These are phyloP conservation scores for Rusavskia elegans DNA, from an alignment of 495 filamentous ascomycete species.

Conservation along the genomic window DNA sequence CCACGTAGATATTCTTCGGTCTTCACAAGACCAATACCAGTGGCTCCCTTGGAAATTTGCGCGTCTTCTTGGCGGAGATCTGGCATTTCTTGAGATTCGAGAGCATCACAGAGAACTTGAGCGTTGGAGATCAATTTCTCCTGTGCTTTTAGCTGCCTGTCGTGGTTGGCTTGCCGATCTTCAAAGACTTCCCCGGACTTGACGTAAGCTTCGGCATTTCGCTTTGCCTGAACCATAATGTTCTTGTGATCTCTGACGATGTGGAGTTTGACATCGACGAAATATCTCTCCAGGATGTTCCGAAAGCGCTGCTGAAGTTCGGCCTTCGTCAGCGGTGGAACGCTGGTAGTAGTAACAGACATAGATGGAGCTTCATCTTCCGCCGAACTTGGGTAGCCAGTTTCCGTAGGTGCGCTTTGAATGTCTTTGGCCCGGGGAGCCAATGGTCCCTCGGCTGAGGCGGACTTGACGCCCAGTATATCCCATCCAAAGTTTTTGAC, in stretches of 20 bases:
- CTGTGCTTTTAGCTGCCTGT: constrained; percentile 79
- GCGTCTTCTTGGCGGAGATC: constrained; percentile 73
- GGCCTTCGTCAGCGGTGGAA: constrained; percentile 54
- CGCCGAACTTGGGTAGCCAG: constrained; percentile 23
- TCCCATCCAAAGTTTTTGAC: constrained; percentile 97
- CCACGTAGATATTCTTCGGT: constrained; percentile 84
- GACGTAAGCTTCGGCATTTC: constrained; percentile 95
- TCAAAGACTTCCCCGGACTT: constrained; percentile 98
- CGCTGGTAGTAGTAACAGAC: constrained; percentile 27
- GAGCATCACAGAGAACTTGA: constrained; percentile 72
- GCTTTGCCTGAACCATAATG: constrained; percentile 64
- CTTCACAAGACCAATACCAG: constrained; percentile 83
- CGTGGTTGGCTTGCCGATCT: constrained; percentile 88
- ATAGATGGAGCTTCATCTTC: constrained; percentile 18
- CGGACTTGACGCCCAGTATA: constrained; percentile 59
- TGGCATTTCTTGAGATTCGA: constrained; percentile 82
- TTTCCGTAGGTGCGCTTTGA: constrained; percentile 29
- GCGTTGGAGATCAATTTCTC: constrained; percentile 85
- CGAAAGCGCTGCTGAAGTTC: constrained; percentile 77
- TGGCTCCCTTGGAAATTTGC: constrained; percentile 40
- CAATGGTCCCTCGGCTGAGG: constrained; percentile 59
- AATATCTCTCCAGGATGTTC: constrained; percentile 76
- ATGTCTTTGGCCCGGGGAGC: constrained; percentile 72
- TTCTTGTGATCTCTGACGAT: constrained; percentile 80
- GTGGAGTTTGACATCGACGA: constrained; percentile 85